These are phyloP conservation scores for Metschnikowia kofuensis DNA, from an alignment of 805 yeast species.

Conservation along the genomic window DNA sequence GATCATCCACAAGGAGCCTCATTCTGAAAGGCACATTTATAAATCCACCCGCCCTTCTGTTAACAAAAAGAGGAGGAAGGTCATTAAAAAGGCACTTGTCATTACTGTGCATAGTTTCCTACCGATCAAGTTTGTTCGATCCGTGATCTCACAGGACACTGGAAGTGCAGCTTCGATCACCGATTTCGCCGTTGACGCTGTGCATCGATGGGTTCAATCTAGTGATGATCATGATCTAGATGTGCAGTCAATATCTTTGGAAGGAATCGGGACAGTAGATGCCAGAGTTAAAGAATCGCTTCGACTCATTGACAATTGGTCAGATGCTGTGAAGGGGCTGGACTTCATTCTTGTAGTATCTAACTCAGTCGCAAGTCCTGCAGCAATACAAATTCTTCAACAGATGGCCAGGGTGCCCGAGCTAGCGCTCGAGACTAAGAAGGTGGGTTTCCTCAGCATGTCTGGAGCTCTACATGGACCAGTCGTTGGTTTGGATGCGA, in stretches of 20 bases:
- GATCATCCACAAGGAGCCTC: constrained; percentile 10
- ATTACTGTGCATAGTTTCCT: constrained; percentile 40
- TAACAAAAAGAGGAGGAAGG: constrained; percentile 2
- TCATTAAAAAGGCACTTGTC: constrained; percentile 24
- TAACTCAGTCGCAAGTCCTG: constrained; percentile 34
- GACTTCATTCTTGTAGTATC: constrained; percentile 35
- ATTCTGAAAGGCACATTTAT: constrained; percentile 18
- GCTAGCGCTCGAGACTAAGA: constrained; percentile 14
- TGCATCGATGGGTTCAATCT: constrained; percentile 27
- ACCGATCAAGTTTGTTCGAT: constrained; percentile 38
- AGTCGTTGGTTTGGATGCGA: constrained; percentile 28
- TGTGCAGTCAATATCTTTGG: constrained; percentile 38
- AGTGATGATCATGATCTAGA: constrained; percentile 12
- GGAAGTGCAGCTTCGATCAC: constrained; percentile 33
- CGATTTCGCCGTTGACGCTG: constrained; percentile 27
- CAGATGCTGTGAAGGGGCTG: constrained; percentile 21
- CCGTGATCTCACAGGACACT: constrained; percentile 35
- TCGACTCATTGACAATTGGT: constrained; percentile 34
- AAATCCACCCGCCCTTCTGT: constrained; percentile 9
- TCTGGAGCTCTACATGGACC: constrained; percentile 36
- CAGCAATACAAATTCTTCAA: constrained; percentile 26
- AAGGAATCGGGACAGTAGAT: constrained; percentile 36
- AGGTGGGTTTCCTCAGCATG: constrained; percentile 35
- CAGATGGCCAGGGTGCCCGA: constrained; percentile 13
- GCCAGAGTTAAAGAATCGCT: constrained; percentile 27